Base-by-base conservation (phyloP, 768 basidiomycete species). In the Tricholoma hemisulphureum region DNA sequence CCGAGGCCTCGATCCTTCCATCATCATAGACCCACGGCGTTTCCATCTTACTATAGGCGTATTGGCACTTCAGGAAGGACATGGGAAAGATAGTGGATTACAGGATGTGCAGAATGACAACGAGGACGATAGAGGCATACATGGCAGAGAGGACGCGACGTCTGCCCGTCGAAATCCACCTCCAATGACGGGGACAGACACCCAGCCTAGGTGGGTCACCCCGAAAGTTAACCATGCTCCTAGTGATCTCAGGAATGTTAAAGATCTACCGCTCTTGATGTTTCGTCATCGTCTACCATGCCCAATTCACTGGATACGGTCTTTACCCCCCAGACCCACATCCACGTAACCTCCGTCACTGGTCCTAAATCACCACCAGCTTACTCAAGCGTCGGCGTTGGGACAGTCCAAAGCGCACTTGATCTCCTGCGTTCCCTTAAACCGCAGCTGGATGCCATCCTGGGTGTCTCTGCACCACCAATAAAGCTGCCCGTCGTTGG, bases 21-120 rank as follows among this genome's bases (percentile, higher is more conserved):
- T 91, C 61, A 69, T 88, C 53, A 78, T 90, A 55, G 75, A 80
- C 41, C 81, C 82, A 0, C 65, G 76, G 9, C 69, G 88, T n/a
- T 70, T 91, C 41, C 89, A 92, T 68, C 70, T 91, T 56, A 91
- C 89, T 0, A 72, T 92, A 2, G 89, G 89, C 1, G 88, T 90
- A 1, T 87, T 92, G 86, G 71, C 80, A 0, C 83, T 91, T 31
- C 68, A 70, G 6, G 61, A 67, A 16, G 64, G 73, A 1, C 26
- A 31, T 3, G 18, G 6, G 11, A 59, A 49, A 4, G 3, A 31
- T 0, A 10, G 43, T 29, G 29, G 31, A 34, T 6, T 3, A 24
- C 13, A 24, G 3, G 13, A 6, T 13, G 3, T 8, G 23, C 6
- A 14, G 23, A 14, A 45, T 4, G 6, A 16, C 13, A 24, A 18